Conservation (phyloP, 495 filamentous ascomycete species). For the Lasiosphaeria miniovina region DNA sequence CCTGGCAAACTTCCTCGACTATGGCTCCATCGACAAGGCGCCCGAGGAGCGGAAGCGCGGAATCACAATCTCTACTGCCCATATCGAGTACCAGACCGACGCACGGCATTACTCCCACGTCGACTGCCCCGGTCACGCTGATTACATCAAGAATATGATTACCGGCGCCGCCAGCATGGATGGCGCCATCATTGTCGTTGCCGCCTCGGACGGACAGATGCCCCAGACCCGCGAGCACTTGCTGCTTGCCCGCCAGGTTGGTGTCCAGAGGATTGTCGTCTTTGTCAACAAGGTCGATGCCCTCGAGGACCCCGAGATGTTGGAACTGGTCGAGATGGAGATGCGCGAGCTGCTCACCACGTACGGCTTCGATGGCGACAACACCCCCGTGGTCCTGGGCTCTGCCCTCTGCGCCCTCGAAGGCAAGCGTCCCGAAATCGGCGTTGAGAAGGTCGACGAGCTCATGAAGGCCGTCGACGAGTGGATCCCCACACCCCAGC, state of each 20-base stretch:
- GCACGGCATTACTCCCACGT: conserved; percentile 96
- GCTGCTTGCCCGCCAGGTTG: conserved; percentile 94
- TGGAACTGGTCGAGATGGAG: conserved; percentile 99
- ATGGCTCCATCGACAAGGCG: conserved; percentile 97
- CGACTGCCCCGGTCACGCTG: conserved; percentile 98
- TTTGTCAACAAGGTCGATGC: conserved; percentile 99
- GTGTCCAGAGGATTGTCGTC: conserved; percentile 95
- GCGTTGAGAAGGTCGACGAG: conserved; percentile 77
- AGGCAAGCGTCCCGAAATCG: conserved; percentile 80
- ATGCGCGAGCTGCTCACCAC: conserved; percentile 92
- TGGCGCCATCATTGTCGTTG: conserved; percentile 96
- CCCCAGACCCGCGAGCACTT: conserved; percentile 98
- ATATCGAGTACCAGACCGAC: conserved; percentile 96
- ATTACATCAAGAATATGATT: conserved; percentile 99
- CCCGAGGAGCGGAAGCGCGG: conserved; percentile 99
- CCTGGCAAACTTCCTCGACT: conserved; percentile 88
- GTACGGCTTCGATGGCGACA: conserved; percentile 97
- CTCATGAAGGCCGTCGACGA: conserved; percentile 86
- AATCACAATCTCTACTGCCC: conserved; percentile 97
- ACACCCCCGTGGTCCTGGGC: conserved; percentile 93
- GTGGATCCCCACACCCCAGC: conserved; percentile 93
- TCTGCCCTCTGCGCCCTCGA: conserved; percentile 97
- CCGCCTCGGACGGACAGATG: conserved; percentile 99
- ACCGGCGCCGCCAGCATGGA: conserved; percentile 97
- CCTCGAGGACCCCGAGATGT: conserved; percentile 95